Base-by-base conservation (phyloP, 306 rosid genomes). In the Trichosanthes cucumerina region DNA sequence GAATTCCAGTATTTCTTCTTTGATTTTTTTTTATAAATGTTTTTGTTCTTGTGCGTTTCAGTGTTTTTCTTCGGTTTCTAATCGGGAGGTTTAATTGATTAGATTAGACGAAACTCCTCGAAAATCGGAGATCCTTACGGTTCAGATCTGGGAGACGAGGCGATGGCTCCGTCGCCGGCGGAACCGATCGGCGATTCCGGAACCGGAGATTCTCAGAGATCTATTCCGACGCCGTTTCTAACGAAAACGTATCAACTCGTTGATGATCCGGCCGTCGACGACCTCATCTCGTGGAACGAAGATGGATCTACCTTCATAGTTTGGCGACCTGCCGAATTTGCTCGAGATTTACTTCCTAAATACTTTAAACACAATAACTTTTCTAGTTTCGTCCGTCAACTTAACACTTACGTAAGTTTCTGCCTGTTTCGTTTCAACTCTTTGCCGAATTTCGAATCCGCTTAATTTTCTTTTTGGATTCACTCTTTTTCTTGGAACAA, bases 371-470 rank as follows among this genome's bases (percentile, higher is more conserved):
- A 95, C 84, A 95, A 95, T 38, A 95, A 95, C 50, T 95, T 92
- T 79, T 95, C 99, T 73, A 95, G 99, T 83, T 95, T 95, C 80
- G 99, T 95, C 72, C 97, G 99, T 53, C 99, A 95, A 69, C 97
- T 95, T 34, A 95, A 95, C 81, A 95, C 99, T 72, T 95, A 95
- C 81, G 98, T 89, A 86, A 82, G 75, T 50, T 75, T 54, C 79
- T 24, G 56, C 72, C 18, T 50, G 43, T 24, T 59, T 14, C 2
- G 43, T 24, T 59, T 14, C 2, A 15, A 56, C 70, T 38, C 34
- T 36, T 39, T 0, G 3, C 16, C 23, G 9, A 38, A 13, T 46
- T 43, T 39, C 36, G 69, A 62, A 31, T 62, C 69, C 43, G 10
- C 21, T 13, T 26, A 4, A 4, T 6, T 62, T 62, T 14, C 15